A percentile compares a stretch with the other conserved stretches of the same genome.
These are phyloP conservation scores for Chlorella sorokiniana DNA, from an alignment of 139 green algal genomes.

Conservation along the genomic window DNA sequence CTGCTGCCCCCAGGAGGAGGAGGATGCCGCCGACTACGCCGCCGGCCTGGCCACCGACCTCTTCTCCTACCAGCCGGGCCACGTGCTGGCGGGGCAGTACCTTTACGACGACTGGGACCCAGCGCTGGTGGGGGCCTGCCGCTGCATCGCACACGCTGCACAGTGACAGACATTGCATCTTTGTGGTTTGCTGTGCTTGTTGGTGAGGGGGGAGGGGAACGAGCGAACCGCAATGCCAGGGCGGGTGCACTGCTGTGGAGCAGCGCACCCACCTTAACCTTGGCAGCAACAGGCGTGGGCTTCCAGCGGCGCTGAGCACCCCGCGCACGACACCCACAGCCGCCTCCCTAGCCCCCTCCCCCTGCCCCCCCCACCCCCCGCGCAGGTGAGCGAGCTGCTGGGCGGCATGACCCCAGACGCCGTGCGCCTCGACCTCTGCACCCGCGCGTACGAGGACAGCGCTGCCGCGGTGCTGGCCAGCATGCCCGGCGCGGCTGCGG, in stretches of 20 bases:
- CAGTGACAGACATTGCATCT: neutral
- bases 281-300: no score
- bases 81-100: constrained; percentile 69
- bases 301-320: neutral
- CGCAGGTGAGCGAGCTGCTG: constrained; percentile 55
- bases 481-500: constrained; percentile 7
- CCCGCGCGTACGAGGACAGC: constrained; percentile 46
- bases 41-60: constrained; percentile 62
- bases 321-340: neutral
- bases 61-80: constrained; percentile 52
- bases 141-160: neutral
- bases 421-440: constrained; percentile 76
- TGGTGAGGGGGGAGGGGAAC: neutral
- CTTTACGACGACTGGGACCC: constrained; percentile 75
- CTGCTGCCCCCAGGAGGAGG: constrained; percentile 75
- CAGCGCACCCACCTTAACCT: no score
- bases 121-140: constrained; percentile 50
- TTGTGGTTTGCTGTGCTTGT: neutral
- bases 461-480: constrained; percentile 5
- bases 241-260: neutral
- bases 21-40: constrained; percentile 80
- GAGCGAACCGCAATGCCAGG: neutral
- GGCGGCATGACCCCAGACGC: constrained; percentile 37
- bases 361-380: no score
- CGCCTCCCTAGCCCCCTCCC: neutral